phyloP scores from a whole-genome alignment of 306 rosid genomes.

The Gastrolobium bilobum region DNA sequence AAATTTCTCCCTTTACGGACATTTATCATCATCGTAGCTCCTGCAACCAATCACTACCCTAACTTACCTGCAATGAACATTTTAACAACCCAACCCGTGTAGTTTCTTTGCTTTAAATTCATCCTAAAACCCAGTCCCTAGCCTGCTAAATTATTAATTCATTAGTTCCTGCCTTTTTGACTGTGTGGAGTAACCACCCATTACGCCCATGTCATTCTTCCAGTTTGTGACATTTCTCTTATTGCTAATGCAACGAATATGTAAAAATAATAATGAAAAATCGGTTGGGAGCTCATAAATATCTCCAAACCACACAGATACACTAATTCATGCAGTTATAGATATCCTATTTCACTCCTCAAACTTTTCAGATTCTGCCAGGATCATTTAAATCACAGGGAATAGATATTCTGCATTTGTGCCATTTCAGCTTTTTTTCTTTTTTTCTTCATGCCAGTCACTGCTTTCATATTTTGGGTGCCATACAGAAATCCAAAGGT shows the following conservation, averaged over 20 bases:
- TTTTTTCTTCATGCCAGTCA: slow-evolving; percentile 35
- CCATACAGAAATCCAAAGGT: slow-evolving; percentile 73
- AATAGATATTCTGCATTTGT: slow-evolving; percentile 22
- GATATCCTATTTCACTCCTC: slow-evolving; percentile 12
- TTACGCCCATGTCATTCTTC: neutral
- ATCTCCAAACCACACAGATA: slow-evolving; percentile 19
- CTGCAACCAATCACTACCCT: neutral
- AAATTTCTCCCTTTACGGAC: neutral
- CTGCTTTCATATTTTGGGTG: slow-evolving; percentile 38
- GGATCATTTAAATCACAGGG: neutral
- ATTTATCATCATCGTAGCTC: neutral
- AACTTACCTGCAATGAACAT: neutral
- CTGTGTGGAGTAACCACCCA: neutral
- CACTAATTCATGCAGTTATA: slow-evolving; percentile 16
- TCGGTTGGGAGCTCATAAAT: slow-evolving; percentile 13
- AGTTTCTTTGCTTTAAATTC: neutral
- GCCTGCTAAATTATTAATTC: slow-evolving; percentile 29
- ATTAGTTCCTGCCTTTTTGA: neutral
- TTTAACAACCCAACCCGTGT: neutral
- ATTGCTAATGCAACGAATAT: neutral
- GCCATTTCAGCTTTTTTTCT: slow-evolving; percentile 27
- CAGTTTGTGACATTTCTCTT: slow-evolving; percentile 4
- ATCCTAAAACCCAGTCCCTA: neutral
- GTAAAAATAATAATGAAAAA: slow-evolving; percentile 4
- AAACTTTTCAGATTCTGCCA: neutral